phyloP scores from a whole-genome alignment of 805 yeast species.

The Lachancea sp. region DNA sequence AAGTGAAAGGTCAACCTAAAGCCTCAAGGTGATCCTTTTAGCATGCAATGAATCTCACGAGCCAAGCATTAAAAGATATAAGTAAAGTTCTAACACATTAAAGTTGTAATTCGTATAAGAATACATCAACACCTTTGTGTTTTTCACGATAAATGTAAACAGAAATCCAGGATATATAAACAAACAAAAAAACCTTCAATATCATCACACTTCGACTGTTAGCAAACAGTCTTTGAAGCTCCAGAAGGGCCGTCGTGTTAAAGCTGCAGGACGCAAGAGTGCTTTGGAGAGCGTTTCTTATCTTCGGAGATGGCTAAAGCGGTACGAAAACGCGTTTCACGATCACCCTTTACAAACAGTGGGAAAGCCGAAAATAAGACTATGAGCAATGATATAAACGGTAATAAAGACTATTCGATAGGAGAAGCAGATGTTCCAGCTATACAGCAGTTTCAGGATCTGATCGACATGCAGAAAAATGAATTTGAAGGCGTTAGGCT shows the following conservation, averaged over 20 bases:
- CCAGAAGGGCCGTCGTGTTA: too few relatives aligned
- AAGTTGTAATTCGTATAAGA: too few relatives aligned
- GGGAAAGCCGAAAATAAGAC: neutral
- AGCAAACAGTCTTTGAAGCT: neutral
- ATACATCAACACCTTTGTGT: conserved; percentile 4
- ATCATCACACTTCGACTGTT: neutral
- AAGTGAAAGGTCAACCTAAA: too few relatives aligned
- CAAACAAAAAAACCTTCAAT: neutral
- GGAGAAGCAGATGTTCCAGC: conserved; percentile 10
- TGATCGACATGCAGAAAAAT: conserved; percentile 23
- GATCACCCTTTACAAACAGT: neutral
- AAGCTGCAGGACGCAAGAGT: neutral
- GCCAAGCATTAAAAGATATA: too few relatives aligned
- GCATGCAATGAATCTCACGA: too few relatives aligned
- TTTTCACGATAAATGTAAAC: neutral
- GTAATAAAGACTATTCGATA: neutral
- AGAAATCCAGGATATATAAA: neutral
- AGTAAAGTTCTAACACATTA: too few relatives aligned
- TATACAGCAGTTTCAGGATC: conserved; percentile 28
- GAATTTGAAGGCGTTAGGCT: conserved; percentile 20
- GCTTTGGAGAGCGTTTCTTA: neutral
- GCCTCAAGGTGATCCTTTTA: too few relatives aligned
- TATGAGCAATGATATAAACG: too few relatives aligned
- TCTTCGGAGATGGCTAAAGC: conserved; percentile 5
- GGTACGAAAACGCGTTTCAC: conserved; percentile 6